Conservation (phyloP, 495 filamentous ascomycete genomes). For the Aspergillus wentii region DNA sequence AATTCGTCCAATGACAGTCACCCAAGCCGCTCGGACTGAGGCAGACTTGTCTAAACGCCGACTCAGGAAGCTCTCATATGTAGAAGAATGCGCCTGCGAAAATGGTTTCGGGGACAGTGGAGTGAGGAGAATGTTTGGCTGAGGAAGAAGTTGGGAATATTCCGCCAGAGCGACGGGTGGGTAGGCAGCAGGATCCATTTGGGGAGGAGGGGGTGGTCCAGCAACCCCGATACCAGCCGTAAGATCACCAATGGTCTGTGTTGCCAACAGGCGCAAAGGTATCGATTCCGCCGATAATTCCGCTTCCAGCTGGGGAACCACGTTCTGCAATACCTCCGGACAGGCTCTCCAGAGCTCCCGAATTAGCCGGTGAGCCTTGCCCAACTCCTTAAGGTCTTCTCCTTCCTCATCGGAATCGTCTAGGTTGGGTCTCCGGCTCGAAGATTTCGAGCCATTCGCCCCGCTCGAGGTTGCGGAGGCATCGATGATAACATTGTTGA, state of each 20-base stretch:
- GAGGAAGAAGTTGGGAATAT: conserved; percentile 41
- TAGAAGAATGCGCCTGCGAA: conserved; percentile 66
- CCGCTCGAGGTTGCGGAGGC: conserved; percentile 51
- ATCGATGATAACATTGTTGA: conserved; percentile 92
- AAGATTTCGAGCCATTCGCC: conserved; percentile 39
- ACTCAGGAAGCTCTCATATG: conserved; percentile 77
- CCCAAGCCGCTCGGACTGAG: conserved; percentile 78
- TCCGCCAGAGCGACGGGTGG: conserved; percentile 66
- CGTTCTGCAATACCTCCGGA: conserved; percentile 83
- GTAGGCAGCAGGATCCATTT: conserved; percentile 74
- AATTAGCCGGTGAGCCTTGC: conserved; percentile 83
- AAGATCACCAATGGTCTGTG: conserved; percentile 92
- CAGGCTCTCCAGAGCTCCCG: conserved; percentile 93
- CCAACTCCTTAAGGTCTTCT: conserved; percentile 78
- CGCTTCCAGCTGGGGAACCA: conserved; percentile 89
- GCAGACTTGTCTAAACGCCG: conserved; percentile 80
- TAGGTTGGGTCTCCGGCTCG: conserved; percentile 42
- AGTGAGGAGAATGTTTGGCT: conserved; percentile 65
- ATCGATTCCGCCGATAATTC: conserved; percentile 88
- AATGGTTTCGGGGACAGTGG: conserved; percentile 82
- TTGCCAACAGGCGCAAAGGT: conserved; percentile 78
- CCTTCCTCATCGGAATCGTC: conserved; percentile 78
- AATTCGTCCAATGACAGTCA: conserved; percentile 77
- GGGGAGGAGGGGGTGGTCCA: conserved; percentile 67
- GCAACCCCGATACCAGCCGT: conserved; percentile 86